Base-by-base conservation (phyloP, 352 stramenopile genomes). In the Pythium brassicae region DNA sequence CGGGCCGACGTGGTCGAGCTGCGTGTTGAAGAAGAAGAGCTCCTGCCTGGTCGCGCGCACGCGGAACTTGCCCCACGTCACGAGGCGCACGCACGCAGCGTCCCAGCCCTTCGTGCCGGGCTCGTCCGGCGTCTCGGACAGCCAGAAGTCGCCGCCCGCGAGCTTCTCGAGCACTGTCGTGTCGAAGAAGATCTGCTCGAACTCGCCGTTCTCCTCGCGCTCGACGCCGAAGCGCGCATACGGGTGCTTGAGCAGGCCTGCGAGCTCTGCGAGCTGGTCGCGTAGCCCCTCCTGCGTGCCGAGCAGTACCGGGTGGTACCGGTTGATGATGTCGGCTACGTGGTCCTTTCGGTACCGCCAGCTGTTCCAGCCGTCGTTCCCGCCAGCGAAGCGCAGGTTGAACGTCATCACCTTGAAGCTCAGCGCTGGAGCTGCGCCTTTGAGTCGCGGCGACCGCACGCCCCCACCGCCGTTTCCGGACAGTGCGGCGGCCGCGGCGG, bases 131-230 rank as follows among this genome's bases (percentile, higher is more conserved):
- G 72, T 62, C 62, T 91, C 78, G 10, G 78, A 89, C n/a, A 91
- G 75, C 80, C 80, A 91, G 57, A 89, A 91, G 61, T 91, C 70
- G 34, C 78, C 80, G 19, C 58, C 65, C 44, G 86, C 73, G n/a
- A 87, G 66, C 43, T 65, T 63, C 52, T 83, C 69, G 14, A 91
- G 53, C 25, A 87, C 63, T 9, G 55, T 60, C 22, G 71, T 56
- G 51, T 91, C 80, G 57, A 89, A 91, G 60, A 91, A 91, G 63
- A 91, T 87, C 69, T 91, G 78, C 62, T 91, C 80, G 46, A 85
- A 87, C 68, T 91, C 80, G 53, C 80, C 78, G 58, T 89, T 85
- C 46, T 69, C 53, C 49, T 91, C 80, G 11, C 78, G 72, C 65
- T 84, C 78, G 29, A 91, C 66, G 48, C 81, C 81, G 47, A 84